Conservation (phyloP, 2,329 filamentous ascomycete species). For the Fusarium drepaniforme region DNA sequence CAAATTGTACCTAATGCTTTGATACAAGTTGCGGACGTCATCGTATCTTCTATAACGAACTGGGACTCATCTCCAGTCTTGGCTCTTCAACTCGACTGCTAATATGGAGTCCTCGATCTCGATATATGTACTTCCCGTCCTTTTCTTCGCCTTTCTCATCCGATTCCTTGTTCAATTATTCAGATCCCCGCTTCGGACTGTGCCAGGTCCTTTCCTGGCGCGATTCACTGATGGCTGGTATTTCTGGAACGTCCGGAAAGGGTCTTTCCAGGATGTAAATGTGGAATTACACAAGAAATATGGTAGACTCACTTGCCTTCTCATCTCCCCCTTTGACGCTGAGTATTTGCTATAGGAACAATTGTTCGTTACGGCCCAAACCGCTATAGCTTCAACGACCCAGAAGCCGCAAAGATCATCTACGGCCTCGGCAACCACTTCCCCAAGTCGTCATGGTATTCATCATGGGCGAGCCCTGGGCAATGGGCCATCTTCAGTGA, state of each 20-base stretch:
- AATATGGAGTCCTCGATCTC: constrained; percentile 9
- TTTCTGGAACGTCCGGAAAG: constrained; percentile 37
- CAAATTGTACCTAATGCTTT: neutral
- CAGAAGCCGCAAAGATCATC: constrained; percentile 53
- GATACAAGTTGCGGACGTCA: neutral
- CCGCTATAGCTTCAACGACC: constrained; percentile 59
- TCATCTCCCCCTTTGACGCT: neutral
- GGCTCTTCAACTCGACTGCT: neutral
- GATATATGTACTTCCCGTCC: neutral
- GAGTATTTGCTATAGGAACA: constrained; percentile 14
- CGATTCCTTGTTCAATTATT: neutral
- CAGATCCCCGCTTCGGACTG: constrained; percentile 39
- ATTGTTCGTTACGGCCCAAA: constrained; percentile 62
- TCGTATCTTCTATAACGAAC: neutral
- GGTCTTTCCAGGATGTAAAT: constrained; percentile 46
- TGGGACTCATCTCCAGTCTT: neutral
- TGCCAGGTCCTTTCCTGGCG: constrained; percentile 45
- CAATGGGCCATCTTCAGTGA: constrained; percentile 48
- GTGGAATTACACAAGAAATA: constrained; percentile 46
- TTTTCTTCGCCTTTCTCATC: neutral
- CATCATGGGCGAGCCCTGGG: constrained; percentile 38
- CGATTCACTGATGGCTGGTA: constrained; percentile 48
- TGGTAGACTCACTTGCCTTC: constrained; percentile 15
- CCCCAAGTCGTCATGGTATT: constrained; percentile 51
- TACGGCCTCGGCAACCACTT: constrained; percentile 48